Evolutionary conservation across 768 basidiomycete genomes (phyloP), one percentile per base, ranked within the genome.

Genomic region (Dacryopinax spathularia): DNA sequence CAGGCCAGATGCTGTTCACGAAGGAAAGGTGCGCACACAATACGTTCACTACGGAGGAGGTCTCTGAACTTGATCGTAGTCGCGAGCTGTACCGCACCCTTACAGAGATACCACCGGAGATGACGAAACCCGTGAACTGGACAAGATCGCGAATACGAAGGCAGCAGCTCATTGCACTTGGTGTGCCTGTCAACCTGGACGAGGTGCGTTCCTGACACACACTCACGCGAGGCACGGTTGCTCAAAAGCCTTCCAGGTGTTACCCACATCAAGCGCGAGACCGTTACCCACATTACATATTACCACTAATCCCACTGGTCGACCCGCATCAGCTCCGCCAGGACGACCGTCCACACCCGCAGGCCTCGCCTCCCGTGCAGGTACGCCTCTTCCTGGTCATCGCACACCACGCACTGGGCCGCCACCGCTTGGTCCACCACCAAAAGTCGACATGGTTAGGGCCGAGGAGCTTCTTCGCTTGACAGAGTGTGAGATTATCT

Each of bases 171-270:
- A 95, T 95, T 65, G 76, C 90, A 13, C 83, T 97, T 27, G 94
- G 94, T 25, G 86, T 97, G 48, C 94, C 94, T 2, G 89, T 97
- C 61, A 97, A 97, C 71, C 79, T 97, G 5, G 94, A 97, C 71
- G 94, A 97, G 76, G 85, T 95, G 35, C 34, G 72, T 71, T 29
- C 15, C 2, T 35, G 31, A 16, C 25, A 15, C 2, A 56, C 20
- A n/a, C 13, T 4, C 12, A 25, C 27, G 33, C 10, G 15, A 25
- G 0, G 22, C 1, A 15, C 29, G n/a, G 9, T n/a, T 22, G 5
- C 33, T 27, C 15, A 31, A 22, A 13, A 31, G 25, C 15, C 5
- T 27, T 18, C 6, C 25, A 56, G 48, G 48, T 56, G 7, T 77
- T 90, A 37, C 88, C 89, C 1, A 83, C 81, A 56, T 77, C 81